phyloP scores from a whole-genome alignment of 208 protist genomes.

The Acanthamoeba polyphaga region DNA sequence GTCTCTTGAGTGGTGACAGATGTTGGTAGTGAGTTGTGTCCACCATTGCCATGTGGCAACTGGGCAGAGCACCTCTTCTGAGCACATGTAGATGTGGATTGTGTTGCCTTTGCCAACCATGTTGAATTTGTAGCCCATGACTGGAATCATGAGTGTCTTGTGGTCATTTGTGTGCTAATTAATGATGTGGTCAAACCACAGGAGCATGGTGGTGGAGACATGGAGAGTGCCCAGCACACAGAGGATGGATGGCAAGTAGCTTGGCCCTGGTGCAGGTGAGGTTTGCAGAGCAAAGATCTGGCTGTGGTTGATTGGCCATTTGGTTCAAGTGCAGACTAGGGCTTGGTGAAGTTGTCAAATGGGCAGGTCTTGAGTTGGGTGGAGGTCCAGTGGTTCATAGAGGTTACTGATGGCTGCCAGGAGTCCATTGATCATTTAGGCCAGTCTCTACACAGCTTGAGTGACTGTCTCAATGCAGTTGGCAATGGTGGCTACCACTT shows the following conservation, averaged over 20 bases:
- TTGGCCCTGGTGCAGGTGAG: background rate
- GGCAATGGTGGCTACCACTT: background rate
- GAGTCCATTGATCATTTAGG: background rate
- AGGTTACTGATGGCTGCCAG: background rate
- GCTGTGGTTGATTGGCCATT: background rate
- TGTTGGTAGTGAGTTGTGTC: no score
- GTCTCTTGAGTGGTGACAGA: no score
- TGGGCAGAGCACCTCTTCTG: background rate
- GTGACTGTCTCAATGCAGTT: background rate
- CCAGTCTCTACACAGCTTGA: background rate
- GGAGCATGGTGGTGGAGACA: background rate
- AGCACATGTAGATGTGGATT: background rate
- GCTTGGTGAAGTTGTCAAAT: background rate
- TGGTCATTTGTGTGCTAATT: background rate
- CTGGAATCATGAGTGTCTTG: background rate
- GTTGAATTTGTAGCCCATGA: background rate
- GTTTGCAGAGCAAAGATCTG: background rate
- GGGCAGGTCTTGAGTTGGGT: background rate
- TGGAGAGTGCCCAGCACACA: background rate
- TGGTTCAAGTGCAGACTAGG: background rate
- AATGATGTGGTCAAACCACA: background rate
- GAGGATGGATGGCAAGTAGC: background rate
- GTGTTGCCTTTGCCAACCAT: background rate
- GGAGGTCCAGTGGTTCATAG: background rate
- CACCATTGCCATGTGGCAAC: background rate